Conservation (phyloP, 192 early-diverging fungal genomes). For the Backusella australiensis region DNA sequence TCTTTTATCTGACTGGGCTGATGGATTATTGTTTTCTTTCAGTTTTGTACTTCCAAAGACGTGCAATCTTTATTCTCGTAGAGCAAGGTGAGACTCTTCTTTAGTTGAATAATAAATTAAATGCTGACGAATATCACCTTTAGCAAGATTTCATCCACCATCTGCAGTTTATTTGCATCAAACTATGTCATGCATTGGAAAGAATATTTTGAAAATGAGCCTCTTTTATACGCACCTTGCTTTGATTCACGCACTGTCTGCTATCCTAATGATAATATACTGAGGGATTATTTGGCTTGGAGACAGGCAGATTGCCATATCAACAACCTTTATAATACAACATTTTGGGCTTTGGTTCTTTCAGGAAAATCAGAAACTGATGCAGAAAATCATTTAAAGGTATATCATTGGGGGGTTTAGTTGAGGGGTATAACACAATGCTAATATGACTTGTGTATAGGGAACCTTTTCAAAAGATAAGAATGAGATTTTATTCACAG, state of each 20-base stretch:
- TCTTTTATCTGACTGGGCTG: too few relatives aligned
- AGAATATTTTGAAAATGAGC: conserved; percentile 62
- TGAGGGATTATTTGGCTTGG: conserved; percentile 95
- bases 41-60: conserved; percentile 72
- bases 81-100: conserved; percentile 45
- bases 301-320: conserved; percentile 90
- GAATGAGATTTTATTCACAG: conserved; percentile 85
- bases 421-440: too few relatives aligned
- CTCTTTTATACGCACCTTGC: conserved; percentile 74
- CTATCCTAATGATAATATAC: conserved; percentile 78
- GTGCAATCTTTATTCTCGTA: conserved; percentile 67
- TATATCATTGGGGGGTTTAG: conserved; percentile 23
- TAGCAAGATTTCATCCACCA: conserved; percentile 78
- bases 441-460: conserved; percentile 34
- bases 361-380: conserved; percentile 66
- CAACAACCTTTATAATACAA: conserved; percentile 96
- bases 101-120: neutral
- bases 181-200: conserved; percentile 84
- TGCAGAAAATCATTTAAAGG: conserved; percentile 72
- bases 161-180: conserved; percentile 85
- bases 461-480: conserved; percentile 86
- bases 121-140: neutral
- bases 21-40: neutral
- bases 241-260: conserved; percentile 90
- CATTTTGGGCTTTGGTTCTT: conserved; percentile 88